Evolutionary conservation across 1,284 basidiomycete species (phyloP).

Genomic region (Chiua sp.): DNA sequence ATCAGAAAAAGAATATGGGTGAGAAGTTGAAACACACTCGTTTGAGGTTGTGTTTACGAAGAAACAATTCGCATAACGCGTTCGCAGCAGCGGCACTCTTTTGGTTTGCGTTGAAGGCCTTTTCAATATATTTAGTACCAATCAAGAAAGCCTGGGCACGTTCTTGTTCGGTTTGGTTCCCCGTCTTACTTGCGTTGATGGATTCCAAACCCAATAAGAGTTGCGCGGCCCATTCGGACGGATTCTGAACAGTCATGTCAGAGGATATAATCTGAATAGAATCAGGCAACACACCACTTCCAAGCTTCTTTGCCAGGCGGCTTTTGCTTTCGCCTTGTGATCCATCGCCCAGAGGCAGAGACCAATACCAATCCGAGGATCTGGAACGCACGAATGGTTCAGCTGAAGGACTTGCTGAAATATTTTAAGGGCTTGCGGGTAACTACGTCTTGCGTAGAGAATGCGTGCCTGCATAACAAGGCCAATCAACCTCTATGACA

Average conservation of each 20-base stretch:
- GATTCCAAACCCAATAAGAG: constrained; percentile 85
- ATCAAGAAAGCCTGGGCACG: constrained; percentile 58
- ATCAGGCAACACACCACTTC: constrained; percentile 69
- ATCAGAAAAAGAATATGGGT: constrained; percentile 2
- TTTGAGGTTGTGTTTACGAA: constrained; percentile 66
- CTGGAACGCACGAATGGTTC: constrained; percentile 80
- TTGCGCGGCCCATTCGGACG: constrained; percentile 75
- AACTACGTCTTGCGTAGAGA: constrained; percentile 79
- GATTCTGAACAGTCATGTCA: constrained; percentile 60
- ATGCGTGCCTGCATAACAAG: constrained; percentile 68
- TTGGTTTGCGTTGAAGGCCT: constrained; percentile 79
- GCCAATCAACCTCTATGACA: neutral
- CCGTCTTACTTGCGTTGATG: constrained; percentile 81
- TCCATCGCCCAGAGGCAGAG: constrained; percentile 90
- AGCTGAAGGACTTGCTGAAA: constrained; percentile 86
- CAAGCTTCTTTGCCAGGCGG: constrained; percentile 87
- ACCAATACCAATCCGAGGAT: constrained; percentile 93
- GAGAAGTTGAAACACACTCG: constrained; percentile 41
- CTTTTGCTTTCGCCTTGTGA: constrained; percentile 77
- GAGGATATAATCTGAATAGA: neutral
- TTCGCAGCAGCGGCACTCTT: constrained; percentile 80
- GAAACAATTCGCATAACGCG: constrained; percentile 75
- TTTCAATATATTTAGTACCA: constrained; percentile 74
- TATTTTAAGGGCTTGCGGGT: constrained; percentile 76
- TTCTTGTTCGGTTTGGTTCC: constrained; percentile 61